Percentiles rank a stretch among this genome's conserved stretches.
Conservation (phyloP, 2,329 filamentous ascomycete genomes). For the Pseudopithomyces maydicus region DNA sequence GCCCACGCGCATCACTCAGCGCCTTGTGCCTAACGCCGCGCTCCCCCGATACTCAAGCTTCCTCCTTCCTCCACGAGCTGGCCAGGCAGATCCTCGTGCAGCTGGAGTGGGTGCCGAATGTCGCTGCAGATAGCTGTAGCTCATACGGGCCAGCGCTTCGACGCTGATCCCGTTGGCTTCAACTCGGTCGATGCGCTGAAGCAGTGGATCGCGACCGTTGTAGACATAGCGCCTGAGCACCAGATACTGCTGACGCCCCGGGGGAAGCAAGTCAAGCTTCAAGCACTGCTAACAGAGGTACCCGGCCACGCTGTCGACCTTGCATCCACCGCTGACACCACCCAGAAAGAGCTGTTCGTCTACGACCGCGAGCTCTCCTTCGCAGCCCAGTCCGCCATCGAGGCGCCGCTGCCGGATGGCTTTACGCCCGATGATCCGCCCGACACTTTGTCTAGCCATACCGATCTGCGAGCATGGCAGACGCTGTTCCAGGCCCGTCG, state of each 20-base stretch:
- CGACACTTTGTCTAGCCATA: slow-evolving; percentile 80
- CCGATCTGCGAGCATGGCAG: slow-evolving; percentile 85
- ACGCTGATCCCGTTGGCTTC: slow-evolving; percentile 76
- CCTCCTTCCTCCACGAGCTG: slow-evolving; percentile 17
- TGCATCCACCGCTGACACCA: slow-evolving; percentile 12
- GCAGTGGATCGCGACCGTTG: slow-evolving; percentile 76
- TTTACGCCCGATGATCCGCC: slow-evolving; percentile 69
- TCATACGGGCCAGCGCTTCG: slow-evolving; percentile 87
- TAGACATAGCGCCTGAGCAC: slow-evolving; percentile 73
- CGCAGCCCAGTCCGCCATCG: slow-evolving; percentile 54
- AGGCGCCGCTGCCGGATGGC: slow-evolving; percentile 60
- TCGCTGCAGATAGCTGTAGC: slow-evolving; percentile 88
- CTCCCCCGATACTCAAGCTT: slow-evolving; percentile 19
- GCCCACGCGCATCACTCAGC: slow-evolving; percentile 15
- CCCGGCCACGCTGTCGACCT: background rate
- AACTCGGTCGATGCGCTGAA: slow-evolving; percentile 83
- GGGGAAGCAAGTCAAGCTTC: slow-evolving; percentile 81
- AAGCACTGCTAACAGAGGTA: slow-evolving; percentile 81
- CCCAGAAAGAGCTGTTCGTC: slow-evolving; percentile 83
- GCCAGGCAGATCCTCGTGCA: slow-evolving; percentile 24
- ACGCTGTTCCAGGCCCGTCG: slow-evolving; percentile 80
- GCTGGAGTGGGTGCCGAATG: slow-evolving; percentile 62
- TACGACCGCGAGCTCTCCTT: slow-evolving; percentile 73
- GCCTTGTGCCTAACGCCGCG: slow-evolving; percentile 26
- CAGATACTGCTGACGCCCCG: slow-evolving; percentile 87